phyloP scores from a whole-genome alignment of 202 grass and related monocot species.

The Setaria viridis region DNA sequence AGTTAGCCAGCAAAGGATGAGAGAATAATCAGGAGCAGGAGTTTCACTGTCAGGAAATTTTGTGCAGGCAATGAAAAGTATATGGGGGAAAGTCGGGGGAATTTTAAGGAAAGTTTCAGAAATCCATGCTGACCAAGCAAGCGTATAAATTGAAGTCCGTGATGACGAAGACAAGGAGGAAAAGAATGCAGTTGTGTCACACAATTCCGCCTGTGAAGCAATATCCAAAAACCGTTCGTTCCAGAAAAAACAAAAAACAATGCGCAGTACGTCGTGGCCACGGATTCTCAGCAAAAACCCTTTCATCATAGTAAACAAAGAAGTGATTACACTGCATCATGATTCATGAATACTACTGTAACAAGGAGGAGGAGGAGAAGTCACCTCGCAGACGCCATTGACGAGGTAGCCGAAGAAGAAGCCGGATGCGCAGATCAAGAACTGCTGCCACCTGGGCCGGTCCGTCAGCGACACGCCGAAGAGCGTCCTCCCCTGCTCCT shows the following conservation, averaged over 20 bases:
- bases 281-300: too few relatives aligned
- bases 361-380: background rate
- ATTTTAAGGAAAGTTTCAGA: background rate
- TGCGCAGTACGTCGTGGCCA: too few relatives aligned
- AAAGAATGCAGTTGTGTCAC: background rate
- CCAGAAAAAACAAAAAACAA: background rate
- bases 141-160: background rate
- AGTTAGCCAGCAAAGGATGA: background rate
- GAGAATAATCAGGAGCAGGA: background rate
- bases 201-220: background rate
- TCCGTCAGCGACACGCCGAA: slow-evolving; percentile 77
- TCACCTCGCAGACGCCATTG: slow-evolving; percentile 94
- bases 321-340: too few relatives aligned
- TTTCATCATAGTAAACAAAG: background rate
- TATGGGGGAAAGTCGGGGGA: background rate
- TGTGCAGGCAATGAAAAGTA: background rate
- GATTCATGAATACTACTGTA: too few relatives aligned
- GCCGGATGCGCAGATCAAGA: slow-evolving; percentile 82
- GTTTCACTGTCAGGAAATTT: background rate
- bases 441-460: slow-evolving; percentile 85
- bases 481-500: slow-evolving; percentile 68
- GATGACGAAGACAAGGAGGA: background rate
- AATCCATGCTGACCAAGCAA: background rate
- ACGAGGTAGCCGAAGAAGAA: slow-evolving; percentile 98
- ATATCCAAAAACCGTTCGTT: too few relatives aligned